phyloP scores from a whole-genome alignment of 257 asterid genomes.

The Pogostemon cablin region DNA sequence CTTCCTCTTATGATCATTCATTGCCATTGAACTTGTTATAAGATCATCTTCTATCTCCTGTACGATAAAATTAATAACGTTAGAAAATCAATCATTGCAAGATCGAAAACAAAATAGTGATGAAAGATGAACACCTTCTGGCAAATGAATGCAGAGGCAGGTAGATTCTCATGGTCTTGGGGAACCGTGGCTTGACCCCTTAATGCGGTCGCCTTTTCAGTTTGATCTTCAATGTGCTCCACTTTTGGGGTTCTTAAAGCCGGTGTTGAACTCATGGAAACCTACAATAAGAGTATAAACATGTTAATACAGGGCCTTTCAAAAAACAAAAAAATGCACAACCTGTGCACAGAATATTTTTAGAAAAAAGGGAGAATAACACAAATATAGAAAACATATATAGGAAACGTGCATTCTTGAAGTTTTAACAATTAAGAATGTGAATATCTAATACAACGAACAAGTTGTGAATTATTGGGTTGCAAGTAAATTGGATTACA shows the following conservation, averaged over 20 bases:
- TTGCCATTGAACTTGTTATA: background rate
- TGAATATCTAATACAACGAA: background rate
- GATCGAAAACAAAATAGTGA: no score
- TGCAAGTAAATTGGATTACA: background rate
- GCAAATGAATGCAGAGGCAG: no score
- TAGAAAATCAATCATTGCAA: background rate
- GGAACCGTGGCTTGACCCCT: no score
- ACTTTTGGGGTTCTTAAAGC: no score
- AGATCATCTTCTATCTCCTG: slow-evolving; percentile 3
- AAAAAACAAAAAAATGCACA: background rate
- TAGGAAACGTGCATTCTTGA: background rate
- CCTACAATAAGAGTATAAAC: no score
- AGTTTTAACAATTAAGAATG: background rate
- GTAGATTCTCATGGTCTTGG: no score
- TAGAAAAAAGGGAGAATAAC: background rate
- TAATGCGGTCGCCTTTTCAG: no score
- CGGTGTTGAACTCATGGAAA: no score
- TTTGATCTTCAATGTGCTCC: no score
- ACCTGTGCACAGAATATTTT: background rate
- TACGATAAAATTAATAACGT: background rate
- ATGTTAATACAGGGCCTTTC: no score
- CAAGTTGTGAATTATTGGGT: background rate
- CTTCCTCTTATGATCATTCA: background rate
- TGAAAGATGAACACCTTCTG: no score
- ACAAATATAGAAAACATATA: background rate